Conservation (phyloP, 1,284 basidiomycete species). For the Irpex lacteus region DNA sequence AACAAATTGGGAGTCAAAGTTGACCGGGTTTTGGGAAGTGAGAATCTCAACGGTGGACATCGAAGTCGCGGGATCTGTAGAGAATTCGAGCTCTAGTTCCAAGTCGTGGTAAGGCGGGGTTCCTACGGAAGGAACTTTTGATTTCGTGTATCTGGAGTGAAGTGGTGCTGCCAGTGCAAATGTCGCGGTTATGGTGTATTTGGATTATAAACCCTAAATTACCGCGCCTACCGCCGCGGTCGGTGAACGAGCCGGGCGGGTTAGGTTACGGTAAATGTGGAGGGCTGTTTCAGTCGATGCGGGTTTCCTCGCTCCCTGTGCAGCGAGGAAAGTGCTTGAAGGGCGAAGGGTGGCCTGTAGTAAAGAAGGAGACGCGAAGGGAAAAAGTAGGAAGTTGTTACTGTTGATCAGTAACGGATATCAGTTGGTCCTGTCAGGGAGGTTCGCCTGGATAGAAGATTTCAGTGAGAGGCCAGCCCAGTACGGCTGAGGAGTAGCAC, state of each 20-base stretch:
- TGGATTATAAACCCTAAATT: constrained; percentile 37
- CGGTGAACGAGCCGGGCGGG: constrained; percentile 59
- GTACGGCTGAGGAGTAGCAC: constrained; percentile 5
- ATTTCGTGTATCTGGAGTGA: constrained; percentile 3
- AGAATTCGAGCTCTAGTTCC: constrained; percentile 18
- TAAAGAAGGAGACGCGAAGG: constrained; percentile 19
- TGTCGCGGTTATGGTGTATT: not conserved
- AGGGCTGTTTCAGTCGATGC: constrained; percentile 52
- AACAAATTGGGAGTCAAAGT: constrained; percentile 37
- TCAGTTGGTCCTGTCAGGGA: constrained; percentile 56
- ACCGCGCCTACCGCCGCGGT: constrained; percentile 76
- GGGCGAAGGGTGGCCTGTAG: constrained; percentile 23
- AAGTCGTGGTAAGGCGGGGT: constrained; percentile 1
- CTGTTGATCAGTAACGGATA: constrained; percentile 17
- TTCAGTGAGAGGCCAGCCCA: constrained; percentile 6
- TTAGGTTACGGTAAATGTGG: constrained; percentile 52
- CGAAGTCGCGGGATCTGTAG: constrained; percentile 12
- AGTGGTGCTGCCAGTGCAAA: constrained; percentile 9
- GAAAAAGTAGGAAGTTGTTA: constrained; percentile 14
- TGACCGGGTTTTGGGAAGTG: constrained; percentile 44
- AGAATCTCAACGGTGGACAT: constrained; percentile 68
- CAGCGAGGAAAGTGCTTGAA: constrained; percentile 64
- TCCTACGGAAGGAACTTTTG: not conserved
- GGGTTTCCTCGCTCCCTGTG: constrained; percentile 64
- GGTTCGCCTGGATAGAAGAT: constrained; percentile 59